Percentiles rank a stretch among this genome's conserved stretches.
These are phyloP conservation scores for Dionaea muscipula DNA, from an alignment of 179 eudicot species.

Conservation along the genomic window DNA sequence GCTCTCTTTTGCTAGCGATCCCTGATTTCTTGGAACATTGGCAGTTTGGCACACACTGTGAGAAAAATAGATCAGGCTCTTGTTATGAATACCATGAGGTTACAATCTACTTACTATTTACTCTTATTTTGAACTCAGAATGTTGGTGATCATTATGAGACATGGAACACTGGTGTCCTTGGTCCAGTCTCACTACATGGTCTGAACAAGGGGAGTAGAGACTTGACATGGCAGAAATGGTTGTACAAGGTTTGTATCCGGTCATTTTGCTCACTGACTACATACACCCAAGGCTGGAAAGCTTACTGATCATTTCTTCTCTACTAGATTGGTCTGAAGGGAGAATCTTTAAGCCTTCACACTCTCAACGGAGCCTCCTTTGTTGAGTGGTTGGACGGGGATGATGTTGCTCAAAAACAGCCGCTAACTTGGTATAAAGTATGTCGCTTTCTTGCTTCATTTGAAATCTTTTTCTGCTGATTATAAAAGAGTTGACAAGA, in stretches of 20 bases:
- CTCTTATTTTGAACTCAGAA: no score
- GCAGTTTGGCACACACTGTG: no score
- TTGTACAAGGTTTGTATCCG: slow-evolving; percentile 79
- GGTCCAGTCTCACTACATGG: slow-evolving; percentile 79
- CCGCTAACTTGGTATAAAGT: slow-evolving; percentile 93
- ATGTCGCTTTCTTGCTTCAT: no score
- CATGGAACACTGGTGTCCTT: slow-evolving; percentile 84
- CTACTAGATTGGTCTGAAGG: slow-evolving; percentile 68
- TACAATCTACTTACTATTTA: no score
- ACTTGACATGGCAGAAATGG: slow-evolving; percentile 98
- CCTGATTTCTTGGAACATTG: not conserved
- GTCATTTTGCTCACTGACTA: no score
- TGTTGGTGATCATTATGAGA: slow-evolving; percentile 77
- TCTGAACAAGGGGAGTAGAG: slow-evolving; percentile 67
- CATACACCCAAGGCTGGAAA: no score
- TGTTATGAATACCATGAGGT: no score
- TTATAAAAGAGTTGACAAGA: no score
- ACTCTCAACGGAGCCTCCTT: slow-evolving; percentile 66
- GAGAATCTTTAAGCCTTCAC: slow-evolving; percentile 71
- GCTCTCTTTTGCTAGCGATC: slow-evolving; percentile 16
- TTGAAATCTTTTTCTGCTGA: no score
- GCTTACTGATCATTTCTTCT: slow-evolving; percentile 7
- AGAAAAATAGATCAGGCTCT: no score
- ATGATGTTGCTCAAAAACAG: slow-evolving; percentile 45
- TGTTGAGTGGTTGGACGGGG: slow-evolving; percentile 68